Percentiles rank a stretch among this genome's conserved stretches.
Conservation (phyloP, 768 basidiomycete genomes). For the Pluteus cervinus region DNA sequence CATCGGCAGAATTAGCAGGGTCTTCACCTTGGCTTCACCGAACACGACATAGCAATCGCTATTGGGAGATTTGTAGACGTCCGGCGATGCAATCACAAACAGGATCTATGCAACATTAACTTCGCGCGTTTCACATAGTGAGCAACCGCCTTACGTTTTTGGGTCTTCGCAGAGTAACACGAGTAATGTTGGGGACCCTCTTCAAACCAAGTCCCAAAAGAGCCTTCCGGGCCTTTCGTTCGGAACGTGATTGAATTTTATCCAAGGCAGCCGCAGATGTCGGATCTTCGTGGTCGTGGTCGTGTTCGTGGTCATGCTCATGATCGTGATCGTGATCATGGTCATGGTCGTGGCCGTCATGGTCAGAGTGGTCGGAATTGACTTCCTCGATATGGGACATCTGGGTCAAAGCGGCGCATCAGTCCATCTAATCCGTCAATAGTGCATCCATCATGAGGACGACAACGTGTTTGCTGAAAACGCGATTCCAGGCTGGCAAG, state of each 20-base stretch:
- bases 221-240: conserved; percentile 94
- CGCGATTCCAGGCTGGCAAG: neutral
- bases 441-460: conserved; percentile 27
- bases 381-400: conserved; percentile 88
- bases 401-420: conserved; percentile 22
- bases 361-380: conserved; percentile 72
- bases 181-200: conserved; percentile 86
- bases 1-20: neutral
- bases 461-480: neutral
- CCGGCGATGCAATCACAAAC: conserved; percentile 88
- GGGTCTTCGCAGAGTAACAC: conserved; percentile 90
- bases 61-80: conserved; percentile 96
- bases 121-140: neutral
- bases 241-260: conserved; percentile 91
- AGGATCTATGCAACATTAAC: conserved; percentile 49
- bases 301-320: conserved; percentile 47
- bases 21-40: conserved; percentile 84
- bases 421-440: conserved; percentile 21
- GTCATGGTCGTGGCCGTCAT: conserved; percentile 61
- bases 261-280: conserved; percentile 81
- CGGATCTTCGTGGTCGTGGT: conserved; percentile 76
- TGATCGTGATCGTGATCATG: conserved; percentile 52
- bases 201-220: conserved; percentile 88
- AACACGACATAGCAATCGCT: conserved; percentile 99
- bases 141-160: conserved; percentile 65